Evolutionary conservation across 352 stramenopile species (phyloP), one percentile per base, ranked within the genome.

Genomic region (Lagenidium sp.): DNA sequence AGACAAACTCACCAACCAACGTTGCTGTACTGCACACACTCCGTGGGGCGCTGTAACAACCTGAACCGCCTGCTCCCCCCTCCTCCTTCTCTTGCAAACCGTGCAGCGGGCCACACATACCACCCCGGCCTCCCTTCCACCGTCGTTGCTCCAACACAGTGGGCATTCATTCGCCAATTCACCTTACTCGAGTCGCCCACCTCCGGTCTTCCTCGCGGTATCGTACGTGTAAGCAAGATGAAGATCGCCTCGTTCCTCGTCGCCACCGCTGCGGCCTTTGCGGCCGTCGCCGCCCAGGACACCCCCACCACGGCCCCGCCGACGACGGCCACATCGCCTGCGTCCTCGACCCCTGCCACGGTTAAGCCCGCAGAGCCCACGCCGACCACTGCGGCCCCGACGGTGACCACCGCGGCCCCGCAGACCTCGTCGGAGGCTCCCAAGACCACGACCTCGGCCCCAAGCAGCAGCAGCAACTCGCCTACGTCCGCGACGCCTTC

Each of bases 401-500:
- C 42, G n/a, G 50, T 53, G 24, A 50, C 8, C 8, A 8, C 28
- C 15, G 28, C 28, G 28, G 28, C 8, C 28, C 28, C 28, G n/a
- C n/a, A n/a, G n/a, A n/a, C n/a, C n/a, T n/a, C n/a, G n/a, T n/a
- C n/a, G n/a, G n/a, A n/a, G n/a, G n/a, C n/a, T 32, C 15, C 28
- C 8, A 32, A 32, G 8, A 15, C 8, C 28, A 32, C 8, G 28
- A 32, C 8, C 28, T 32, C 28, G 28, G 15, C 46, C 6, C 21
- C 40, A 3, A 41, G 41, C 16, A 18, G 34, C 34, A 10, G 15
- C 7, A 22, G 16, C 21, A 25, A 12, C 39, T 18, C 39, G 10
- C 6, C 10, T 13, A 15, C 10, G 8, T 15, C 22, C 24, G 57
- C 64, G 31, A 39, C 37, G 4, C 36, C 52, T 10, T 50, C 68